Percentiles rank a stretch among this genome's conserved stretches.
These are phyloP conservation scores for Scolecobasidium constrictum DNA, from an alignment of 2,329 filamentous ascomycete species.

Conservation along the genomic window DNA sequence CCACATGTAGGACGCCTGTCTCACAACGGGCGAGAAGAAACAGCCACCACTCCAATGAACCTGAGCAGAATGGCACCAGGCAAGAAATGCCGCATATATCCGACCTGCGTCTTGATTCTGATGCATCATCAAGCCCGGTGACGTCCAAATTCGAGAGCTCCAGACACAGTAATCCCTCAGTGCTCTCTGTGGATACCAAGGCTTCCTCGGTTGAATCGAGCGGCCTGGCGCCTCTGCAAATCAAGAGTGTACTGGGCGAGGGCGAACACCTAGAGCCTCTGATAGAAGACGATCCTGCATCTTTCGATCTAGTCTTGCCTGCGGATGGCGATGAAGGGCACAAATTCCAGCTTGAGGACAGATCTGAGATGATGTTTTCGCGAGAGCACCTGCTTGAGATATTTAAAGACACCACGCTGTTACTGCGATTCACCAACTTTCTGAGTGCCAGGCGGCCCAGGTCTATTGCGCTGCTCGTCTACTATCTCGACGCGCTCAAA, in stretches of 20 bases:
- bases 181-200: slow-evolving; percentile 18
- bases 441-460: slow-evolving; percentile 47
- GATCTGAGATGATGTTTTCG: slow-evolving; percentile 56
- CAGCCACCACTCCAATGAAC: no score
- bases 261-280: slow-evolving; percentile 34
- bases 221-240: slow-evolving; percentile 31
- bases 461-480: slow-evolving; percentile 55
- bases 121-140: background rate
- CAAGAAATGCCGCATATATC: no score
- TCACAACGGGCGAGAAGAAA: no score
- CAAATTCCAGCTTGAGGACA: slow-evolving; percentile 49
- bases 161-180: background rate
- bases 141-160: background rate
- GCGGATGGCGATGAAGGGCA: slow-evolving; percentile 18
- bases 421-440: slow-evolving; percentile 58
- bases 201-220: slow-evolving; percentile 20
- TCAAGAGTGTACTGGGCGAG: slow-evolving; percentile 29
- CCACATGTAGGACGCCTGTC: no score
- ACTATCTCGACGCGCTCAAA: slow-evolving; percentile 63
- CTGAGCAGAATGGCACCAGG: no score
- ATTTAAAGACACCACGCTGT: slow-evolving; percentile 50
- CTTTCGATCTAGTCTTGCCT: slow-evolving; percentile 42
- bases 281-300: slow-evolving; percentile 41
- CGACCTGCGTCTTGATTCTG: no score
- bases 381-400: slow-evolving; percentile 53